A percentile compares a stretch with the other conserved stretches of the same genome.
These are phyloP conservation scores for Sporothrix dimorphospora DNA, from an alignment of 2,329 filamentous ascomycete species.

Conservation along the genomic window DNA sequence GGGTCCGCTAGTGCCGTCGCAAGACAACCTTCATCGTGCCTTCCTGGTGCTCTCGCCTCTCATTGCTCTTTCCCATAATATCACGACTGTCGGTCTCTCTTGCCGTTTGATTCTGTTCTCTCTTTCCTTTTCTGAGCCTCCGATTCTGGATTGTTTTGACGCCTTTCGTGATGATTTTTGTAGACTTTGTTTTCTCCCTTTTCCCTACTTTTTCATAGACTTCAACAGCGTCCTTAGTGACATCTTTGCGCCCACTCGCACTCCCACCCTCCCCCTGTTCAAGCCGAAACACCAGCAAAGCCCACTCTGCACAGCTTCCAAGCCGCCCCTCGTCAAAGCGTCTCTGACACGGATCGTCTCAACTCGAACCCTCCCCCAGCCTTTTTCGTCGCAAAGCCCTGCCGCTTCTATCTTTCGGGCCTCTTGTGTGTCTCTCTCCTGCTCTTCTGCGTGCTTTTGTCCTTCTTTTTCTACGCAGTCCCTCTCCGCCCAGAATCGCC, in stretches of 20 bases:
- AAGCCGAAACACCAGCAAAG: constrained; percentile 44
- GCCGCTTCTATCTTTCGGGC: constrained; percentile 34
- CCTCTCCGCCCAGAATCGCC: not conserved
- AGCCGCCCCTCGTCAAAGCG: constrained; percentile 45
- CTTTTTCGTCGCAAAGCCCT: constrained; percentile 37
- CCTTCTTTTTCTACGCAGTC: not conserved
- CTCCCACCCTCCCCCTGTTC: constrained; percentile 39
- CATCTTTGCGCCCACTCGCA: not conserved
- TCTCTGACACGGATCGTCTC: constrained; percentile 52
- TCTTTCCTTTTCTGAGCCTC: not conserved
- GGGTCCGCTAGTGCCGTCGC: constrained; percentile 25
- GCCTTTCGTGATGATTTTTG: not conserved
- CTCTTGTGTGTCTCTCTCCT: not conserved
- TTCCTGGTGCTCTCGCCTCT: constrained; percentile 2
- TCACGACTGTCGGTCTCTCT: not conserved
- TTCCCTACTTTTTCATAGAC: not conserved
- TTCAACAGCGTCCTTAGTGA: not conserved
- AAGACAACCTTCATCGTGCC: constrained; percentile 21
- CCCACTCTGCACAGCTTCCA: constrained; percentile 45
- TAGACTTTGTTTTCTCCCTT: not conserved
- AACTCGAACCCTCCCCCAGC: constrained; percentile 44
- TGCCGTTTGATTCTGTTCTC: not conserved
- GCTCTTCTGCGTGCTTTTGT: not conserved
- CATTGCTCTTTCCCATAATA: constrained; percentile 11
- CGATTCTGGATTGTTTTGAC: not conserved